Conservation (phyloP, 805 yeast genomes). For the Pichia rugopelliculosa region DNA sequence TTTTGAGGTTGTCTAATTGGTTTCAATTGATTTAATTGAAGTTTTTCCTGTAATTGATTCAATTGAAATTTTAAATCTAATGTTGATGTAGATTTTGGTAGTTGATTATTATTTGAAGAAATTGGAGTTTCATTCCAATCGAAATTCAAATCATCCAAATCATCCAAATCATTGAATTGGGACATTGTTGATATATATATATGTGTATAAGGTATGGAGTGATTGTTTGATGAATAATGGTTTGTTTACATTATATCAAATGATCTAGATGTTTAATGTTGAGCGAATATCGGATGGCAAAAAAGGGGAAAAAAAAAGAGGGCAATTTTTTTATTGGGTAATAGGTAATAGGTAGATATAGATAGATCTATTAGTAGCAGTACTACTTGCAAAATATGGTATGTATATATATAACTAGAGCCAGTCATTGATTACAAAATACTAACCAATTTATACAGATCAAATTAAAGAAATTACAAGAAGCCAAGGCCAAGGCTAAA, state of each 20-base stretch:
- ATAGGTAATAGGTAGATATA: no score
- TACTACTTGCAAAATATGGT: no score
- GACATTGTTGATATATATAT: neutral
- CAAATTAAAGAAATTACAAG: constrained; percentile 26
- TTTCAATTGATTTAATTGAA: constrained; percentile 2
- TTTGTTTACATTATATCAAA: no score
- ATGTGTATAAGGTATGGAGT: neutral
- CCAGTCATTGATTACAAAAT: no score
- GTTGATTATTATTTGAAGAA: neutral
- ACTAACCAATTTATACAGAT: constrained; percentile 13
- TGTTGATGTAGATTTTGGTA: constrained; percentile 17
- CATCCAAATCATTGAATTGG: neutral
- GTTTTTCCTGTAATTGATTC: constrained; percentile 34
- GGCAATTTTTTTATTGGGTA: no score
- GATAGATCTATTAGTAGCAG: no score
- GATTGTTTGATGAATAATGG: no score
- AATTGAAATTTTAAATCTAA: constrained; percentile 35
- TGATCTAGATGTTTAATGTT: no score
- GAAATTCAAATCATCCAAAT: neutral
- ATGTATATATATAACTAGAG: no score
- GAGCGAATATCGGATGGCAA: no score
- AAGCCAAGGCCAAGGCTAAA: constrained; percentile 19
- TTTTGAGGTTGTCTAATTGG: constrained; percentile 7
- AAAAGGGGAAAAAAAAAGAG: no score
- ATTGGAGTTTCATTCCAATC: constrained; percentile 8